Conservation (phyloP, 768 basidiomycete genomes). For the Russula brevipes region DNA sequence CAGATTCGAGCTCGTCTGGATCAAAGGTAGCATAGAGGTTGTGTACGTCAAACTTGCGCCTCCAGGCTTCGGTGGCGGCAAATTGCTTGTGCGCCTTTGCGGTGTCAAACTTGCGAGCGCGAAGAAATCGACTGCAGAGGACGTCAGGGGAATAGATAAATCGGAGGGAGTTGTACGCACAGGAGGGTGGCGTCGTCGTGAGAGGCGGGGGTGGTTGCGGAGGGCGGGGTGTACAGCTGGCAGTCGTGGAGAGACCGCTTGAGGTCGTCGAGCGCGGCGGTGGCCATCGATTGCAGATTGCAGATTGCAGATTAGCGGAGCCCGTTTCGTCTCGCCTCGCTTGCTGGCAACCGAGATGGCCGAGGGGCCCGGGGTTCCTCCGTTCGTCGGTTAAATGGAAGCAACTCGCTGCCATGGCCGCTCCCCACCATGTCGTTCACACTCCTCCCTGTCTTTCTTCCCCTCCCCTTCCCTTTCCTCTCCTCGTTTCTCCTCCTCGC, state of each 20-base stretch:
- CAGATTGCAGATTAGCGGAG: too few species aligned
- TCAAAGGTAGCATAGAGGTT: conserved; percentile 59
- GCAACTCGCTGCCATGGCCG: too few species aligned
- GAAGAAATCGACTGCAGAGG: conserved; percentile 62
- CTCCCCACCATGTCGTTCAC: not conserved
- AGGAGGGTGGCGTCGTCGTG: conserved; percentile 65
- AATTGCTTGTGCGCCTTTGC: conserved; percentile 67
- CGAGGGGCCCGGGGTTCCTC: not conserved
- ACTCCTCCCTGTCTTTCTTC: not conserved
- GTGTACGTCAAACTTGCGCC: conserved; percentile 54
- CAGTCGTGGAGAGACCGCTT: not conserved
- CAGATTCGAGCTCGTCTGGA: conserved; percentile 51
- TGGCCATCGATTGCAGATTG: too few species aligned
- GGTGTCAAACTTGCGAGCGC: conserved; percentile 68
- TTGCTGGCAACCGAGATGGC: not conserved
- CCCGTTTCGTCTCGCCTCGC: too few species aligned
- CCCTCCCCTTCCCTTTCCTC: conserved; percentile 12
- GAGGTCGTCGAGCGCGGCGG: not conserved
- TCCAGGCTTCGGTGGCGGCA: conserved; percentile 61
- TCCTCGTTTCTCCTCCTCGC: conserved; percentile 8
- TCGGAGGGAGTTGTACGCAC: conserved; percentile 37
- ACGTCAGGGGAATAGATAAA: not conserved
- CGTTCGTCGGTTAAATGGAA: not conserved
- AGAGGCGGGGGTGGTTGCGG: conserved; percentile 37
- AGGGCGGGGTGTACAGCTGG: conserved; percentile 11